Conservation (phyloP, 176 grass and related monocot species). For the Phragmites australis region DNA sequence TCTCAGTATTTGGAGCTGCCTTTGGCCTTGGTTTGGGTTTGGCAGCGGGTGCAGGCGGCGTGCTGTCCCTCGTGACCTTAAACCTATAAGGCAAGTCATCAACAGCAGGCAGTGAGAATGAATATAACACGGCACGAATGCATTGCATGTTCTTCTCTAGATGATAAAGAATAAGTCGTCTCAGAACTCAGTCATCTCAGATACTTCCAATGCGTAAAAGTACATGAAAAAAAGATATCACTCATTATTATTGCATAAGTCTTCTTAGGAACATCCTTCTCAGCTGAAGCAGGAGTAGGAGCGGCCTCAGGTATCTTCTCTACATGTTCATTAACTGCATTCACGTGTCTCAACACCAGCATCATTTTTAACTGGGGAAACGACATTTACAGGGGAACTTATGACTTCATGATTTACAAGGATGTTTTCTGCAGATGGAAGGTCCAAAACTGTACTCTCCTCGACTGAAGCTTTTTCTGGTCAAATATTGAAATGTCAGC, state of each 20-base stretch:
- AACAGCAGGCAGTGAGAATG: background rate
- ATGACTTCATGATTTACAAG: background rate
- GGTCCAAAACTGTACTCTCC: background rate
- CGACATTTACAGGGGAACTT: slow-evolving; percentile 20
- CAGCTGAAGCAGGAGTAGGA: slow-evolving; percentile 23
- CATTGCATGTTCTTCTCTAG: background rate
- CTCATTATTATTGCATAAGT: slow-evolving; percentile 89
- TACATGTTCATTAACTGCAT: background rate
- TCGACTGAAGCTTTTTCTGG: slow-evolving; percentile 23
- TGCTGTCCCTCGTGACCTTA: slow-evolving; percentile 52
- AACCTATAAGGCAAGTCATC: slow-evolving; percentile 30
- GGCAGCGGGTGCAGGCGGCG: slow-evolving; percentile 28
- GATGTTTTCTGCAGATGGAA: slow-evolving; percentile 18
- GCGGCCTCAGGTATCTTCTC: slow-evolving; percentile 26
- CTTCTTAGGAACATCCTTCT: slow-evolving; percentile 66
- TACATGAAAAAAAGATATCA: slow-evolving; percentile 20
- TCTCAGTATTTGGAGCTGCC: slow-evolving; percentile 50
- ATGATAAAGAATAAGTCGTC: background rate
- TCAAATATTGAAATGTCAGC: slow-evolving; percentile 32
- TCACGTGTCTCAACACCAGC: background rate
- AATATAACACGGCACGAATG: background rate
- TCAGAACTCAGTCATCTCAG: background rate
- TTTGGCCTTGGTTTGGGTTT: slow-evolving; percentile 46
- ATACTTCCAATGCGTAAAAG: background rate
- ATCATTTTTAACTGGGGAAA: background rate